Evolutionary conservation across 1,284 basidiomycete genomes (phyloP).

Genomic region (Tilletia indica): DNA sequence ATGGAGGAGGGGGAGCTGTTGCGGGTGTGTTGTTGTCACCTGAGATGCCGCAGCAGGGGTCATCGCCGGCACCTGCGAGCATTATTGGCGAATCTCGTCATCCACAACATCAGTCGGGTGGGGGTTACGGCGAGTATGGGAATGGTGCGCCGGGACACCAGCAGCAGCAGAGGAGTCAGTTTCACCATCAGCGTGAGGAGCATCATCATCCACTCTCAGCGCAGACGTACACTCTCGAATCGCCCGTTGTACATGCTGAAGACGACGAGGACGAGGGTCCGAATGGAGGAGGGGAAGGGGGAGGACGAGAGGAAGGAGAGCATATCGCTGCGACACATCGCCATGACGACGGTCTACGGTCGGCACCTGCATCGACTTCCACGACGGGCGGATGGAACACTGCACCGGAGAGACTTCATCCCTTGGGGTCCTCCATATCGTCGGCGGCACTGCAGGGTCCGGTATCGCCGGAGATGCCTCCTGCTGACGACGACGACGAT

Average conservation of each 20-base stretch:
- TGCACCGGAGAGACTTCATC: not conserved
- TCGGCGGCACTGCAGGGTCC: not conserved
- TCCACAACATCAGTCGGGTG: not conserved
- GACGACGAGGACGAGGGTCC: not conserved
- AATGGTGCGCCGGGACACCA: not conserved
- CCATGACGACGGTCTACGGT: too few species aligned
- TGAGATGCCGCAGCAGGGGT: not conserved
- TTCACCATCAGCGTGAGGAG: too few species aligned
- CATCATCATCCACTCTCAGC: not conserved
- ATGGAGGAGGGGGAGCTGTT: too few species aligned
- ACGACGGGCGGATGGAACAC: not conserved
- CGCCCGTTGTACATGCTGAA: not conserved
- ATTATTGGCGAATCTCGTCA: not conserved
- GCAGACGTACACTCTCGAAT: not conserved
- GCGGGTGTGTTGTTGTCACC: too few species aligned
- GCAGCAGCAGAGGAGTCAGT: not conserved
- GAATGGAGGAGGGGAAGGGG: not conserved
- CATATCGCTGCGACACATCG: not conserved
- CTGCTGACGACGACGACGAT: not conserved
- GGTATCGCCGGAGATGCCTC: slow-evolving; percentile 1
- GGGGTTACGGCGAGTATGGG: not conserved
- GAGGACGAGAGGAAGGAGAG: not conserved
- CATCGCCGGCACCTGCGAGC: not conserved
- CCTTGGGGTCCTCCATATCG: not conserved
- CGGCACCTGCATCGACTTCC: not conserved